Evolutionary conservation across 1,284 basidiomycete species (phyloP), one percentile per base, ranked within the genome.

Genomic region (Ustanciosporium gigantosporum): DNA sequence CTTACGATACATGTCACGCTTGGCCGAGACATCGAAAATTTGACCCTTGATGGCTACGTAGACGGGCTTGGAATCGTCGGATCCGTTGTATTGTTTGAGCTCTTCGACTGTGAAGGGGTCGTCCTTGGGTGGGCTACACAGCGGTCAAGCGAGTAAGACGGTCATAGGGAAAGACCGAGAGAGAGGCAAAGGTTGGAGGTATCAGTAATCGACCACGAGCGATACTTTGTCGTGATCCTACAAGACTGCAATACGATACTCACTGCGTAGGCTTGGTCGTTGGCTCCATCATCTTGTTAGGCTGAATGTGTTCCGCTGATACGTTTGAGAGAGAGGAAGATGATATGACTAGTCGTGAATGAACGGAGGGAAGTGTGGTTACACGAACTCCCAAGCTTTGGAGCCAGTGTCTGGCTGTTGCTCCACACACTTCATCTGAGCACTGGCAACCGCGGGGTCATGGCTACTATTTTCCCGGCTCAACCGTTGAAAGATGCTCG

Each of bases 31-130:
- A 74, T 92, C 89, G 77, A 92, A 92, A 11, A 92, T 82, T 0
- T 85, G 49, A 87, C 89, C 89, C 82, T 92, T 94, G 78, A 93
- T 90, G 36, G 88, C 86, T 27, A 94, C 88, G 66, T 89, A 91
- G 44, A 94, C 88, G 0, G 88, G 88, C 72, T 85, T 85, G 29
- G 76, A 70, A 0, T 81, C 67, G 51, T 86, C 83, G 0, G 82
- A 81, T 9, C 90, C 90, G 78, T 91, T 84, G 74, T 81, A 91
- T 69, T 82, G 69, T 46, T 82, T 85, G 55, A 94, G 82, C 70
- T 88, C 80, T 50, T 84, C 84, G 17, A 83, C 80, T 0, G 87
- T 89, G 79, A 85, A 87, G 0, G 87, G 86, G 73, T 89, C 86
- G 68, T 88, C 82, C 74, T 87, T 89, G 21, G 90, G 89, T 3